Base-by-base conservation (phyloP, 106 monocot genomes). In the Apostasia ramifera region DNA sequence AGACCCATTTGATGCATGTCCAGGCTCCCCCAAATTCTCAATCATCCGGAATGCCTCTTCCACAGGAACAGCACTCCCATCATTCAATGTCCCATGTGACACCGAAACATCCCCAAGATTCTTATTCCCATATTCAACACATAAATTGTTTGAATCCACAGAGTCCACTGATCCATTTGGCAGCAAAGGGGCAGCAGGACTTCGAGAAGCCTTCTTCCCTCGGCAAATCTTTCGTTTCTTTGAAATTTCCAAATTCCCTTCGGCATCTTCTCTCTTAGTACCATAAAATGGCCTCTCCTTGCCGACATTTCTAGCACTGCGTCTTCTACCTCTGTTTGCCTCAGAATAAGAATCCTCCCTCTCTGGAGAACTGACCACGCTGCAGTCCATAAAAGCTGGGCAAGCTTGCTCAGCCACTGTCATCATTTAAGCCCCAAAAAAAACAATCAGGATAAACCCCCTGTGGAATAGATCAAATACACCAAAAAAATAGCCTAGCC, bases 211-310 rank as follows among this genome's bases (percentile, higher is more conserved):
- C 65, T 26, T 46, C 65, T 48, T 65, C 48, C 14, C 48, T 37
- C 12, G 65, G 65, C 6, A 65, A 48, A 47, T 37, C 48, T 12
- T 47, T 37, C 65, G 65, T 65, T 65, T 65, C 65, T 49, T 65
- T 5, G 65, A 7, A 65, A 65, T 3, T 7, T 65, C 65, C 26
- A 6, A 12, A 3, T 13, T 12, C 44, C 45, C 44, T 42, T 61
- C 41, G 9, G 7, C 42, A 47, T 2, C 6, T n/a, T 65, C 62
- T n/a, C 6, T 49, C 48, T 47, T 65, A 1, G 10, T 48, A 48
- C 65, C 65, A 37, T 65, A 65, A 37, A 47, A 65, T 48, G 65
- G 65, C 65, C 65, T 65, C 65, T 48, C 65, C 48, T 49, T 65
- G 6, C 65, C 65, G 5, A 65, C 43, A 26, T 49, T 44, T 65